A percentile compares a stretch with the other conserved stretches of the same genome.
phyloP scores from a whole-genome alignment of 2,329 filamentous ascomycete species.

The Xylogone sp. region DNA sequence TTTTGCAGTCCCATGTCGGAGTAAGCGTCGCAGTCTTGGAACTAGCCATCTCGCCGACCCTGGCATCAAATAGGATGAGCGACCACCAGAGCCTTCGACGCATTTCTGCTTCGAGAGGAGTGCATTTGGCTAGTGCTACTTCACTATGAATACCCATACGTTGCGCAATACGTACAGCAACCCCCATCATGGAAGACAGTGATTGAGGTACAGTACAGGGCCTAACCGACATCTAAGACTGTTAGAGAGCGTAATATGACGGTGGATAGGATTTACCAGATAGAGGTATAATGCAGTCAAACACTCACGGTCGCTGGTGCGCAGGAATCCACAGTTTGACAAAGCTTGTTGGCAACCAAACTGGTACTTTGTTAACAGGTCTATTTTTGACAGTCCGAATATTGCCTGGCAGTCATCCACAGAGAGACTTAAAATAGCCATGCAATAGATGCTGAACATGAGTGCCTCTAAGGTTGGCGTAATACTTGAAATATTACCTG shows the following conservation, averaged over 20 bases:
- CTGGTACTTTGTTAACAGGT: conserved; percentile 37
- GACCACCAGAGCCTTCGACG: conserved; percentile 73
- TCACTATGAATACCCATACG: conserved; percentile 67
- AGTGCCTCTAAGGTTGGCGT: conserved; percentile 57
- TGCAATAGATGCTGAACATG: conserved; percentile 62
- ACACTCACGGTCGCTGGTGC: conserved; percentile 37
- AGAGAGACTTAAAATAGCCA: conserved; percentile 52
- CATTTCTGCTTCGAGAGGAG: conserved; percentile 63
- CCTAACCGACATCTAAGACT: conserved; percentile 19
- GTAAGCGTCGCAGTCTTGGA: conserved; percentile 33
- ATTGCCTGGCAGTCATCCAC: conserved; percentile 46
- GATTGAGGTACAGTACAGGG: conserved; percentile 52
- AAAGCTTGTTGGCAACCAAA: conserved; percentile 44
- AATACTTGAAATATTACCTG: conserved; percentile 50
- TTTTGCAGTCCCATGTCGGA: conserved; percentile 49
- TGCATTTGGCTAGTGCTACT: conserved; percentile 38
- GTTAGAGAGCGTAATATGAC: conserved; percentile 9
- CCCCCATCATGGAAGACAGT: conserved; percentile 57
- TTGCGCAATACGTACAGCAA: conserved; percentile 64
- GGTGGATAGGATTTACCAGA: conserved; percentile 36
- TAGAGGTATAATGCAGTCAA: conserved; percentile 52
- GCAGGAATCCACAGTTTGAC: conserved; percentile 36
- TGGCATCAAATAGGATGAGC: conserved; percentile 63
- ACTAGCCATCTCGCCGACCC: conserved; percentile 63
- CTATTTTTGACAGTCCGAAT: conserved; percentile 33